These are phyloP conservation scores for Trypanosoma vivax DNA, from an alignment of 208 protist genomes.

Conservation along the genomic window DNA sequence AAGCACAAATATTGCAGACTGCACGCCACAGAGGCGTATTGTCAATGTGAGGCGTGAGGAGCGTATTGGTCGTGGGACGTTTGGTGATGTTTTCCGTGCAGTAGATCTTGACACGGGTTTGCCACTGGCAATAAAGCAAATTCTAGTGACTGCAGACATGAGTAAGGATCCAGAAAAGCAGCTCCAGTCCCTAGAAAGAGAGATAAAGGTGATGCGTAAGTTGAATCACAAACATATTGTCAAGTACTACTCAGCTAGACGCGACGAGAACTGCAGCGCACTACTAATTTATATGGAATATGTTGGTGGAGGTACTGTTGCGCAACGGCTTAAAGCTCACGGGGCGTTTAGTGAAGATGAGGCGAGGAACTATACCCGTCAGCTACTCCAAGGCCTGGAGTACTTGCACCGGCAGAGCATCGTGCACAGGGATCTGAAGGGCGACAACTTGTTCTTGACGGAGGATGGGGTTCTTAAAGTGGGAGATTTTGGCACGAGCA, in stretches of 20 bases:
- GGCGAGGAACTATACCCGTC: slow-evolving; percentile 62
- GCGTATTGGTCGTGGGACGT: slow-evolving; percentile 76
- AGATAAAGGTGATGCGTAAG: slow-evolving; percentile 90
- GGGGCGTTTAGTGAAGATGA: slow-evolving; percentile 68
- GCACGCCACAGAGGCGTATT: slow-evolving; percentile 5
- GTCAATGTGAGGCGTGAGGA: slow-evolving; percentile 25
- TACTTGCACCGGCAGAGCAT: slow-evolving; percentile 86
- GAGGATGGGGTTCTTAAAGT: slow-evolving; percentile 73
- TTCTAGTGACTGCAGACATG: slow-evolving; percentile 74
- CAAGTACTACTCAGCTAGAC: slow-evolving; percentile 72
- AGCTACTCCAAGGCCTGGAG: slow-evolving; percentile 80
- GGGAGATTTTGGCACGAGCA: slow-evolving; percentile 87
- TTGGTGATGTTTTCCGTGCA: slow-evolving; percentile 78
- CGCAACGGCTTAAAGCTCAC: slow-evolving; percentile 33
- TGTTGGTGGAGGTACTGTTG: slow-evolving; percentile 81
- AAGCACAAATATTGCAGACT: slow-evolving; percentile 18
- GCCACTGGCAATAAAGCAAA: slow-evolving; percentile 81
- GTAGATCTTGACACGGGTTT: slow-evolving; percentile 64
- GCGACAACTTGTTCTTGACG: slow-evolving; percentile 88
- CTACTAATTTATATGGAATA: slow-evolving; percentile 92
- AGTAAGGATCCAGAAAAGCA: slow-evolving; percentile 77
- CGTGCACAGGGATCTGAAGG: slow-evolving; percentile 90
- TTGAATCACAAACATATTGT: slow-evolving; percentile 89
- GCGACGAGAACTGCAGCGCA: slow-evolving; percentile 42
- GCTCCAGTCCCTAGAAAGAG: slow-evolving; percentile 72